phyloP scores from a whole-genome alignment of 2,329 filamentous ascomycete species.

The Sporothrix euskadiensis region DNA sequence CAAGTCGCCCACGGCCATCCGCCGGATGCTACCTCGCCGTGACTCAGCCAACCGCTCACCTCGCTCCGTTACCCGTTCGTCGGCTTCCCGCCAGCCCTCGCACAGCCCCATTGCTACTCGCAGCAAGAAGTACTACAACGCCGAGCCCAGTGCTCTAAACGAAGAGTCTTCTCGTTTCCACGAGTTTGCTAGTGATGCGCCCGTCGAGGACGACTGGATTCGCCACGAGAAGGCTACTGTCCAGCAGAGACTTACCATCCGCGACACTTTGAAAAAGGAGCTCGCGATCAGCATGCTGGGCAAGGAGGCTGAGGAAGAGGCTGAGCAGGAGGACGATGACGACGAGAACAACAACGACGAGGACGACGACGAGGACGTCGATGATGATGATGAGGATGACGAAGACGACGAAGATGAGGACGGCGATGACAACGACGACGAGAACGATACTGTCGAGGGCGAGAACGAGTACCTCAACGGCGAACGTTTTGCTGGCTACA shows the following conservation, averaged over 20 bases:
- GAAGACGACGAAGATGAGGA: slow-evolving; percentile 46
- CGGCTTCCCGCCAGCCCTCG: slow-evolving; percentile 43
- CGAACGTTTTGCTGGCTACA: slow-evolving; percentile 56
- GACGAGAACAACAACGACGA: slow-evolving; percentile 51
- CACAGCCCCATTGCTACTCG: slow-evolving; percentile 44
- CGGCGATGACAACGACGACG: slow-evolving; percentile 51
- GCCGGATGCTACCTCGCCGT: slow-evolving; percentile 34
- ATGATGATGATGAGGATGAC: slow-evolving; percentile 52
- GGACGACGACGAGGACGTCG: slow-evolving; percentile 52
- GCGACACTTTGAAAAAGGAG: slow-evolving; percentile 87
- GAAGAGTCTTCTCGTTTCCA: slow-evolving; percentile 70
- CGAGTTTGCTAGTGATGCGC: slow-evolving; percentile 82
- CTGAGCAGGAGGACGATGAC: slow-evolving; percentile 70
- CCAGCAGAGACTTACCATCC: slow-evolving; percentile 73
- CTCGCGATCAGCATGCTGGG: slow-evolving; percentile 81
- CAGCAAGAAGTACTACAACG: slow-evolving; percentile 52
- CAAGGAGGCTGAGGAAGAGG: slow-evolving; percentile 90
- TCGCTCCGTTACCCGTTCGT: slow-evolving; percentile 31
- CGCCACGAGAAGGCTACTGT: slow-evolving; percentile 64
- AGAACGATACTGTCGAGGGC: slow-evolving; percentile 54
- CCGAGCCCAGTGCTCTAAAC: slow-evolving; percentile 52
- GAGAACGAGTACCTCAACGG: slow-evolving; percentile 53
- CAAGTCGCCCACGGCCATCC: slow-evolving; percentile 38
- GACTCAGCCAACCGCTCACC: slow-evolving; percentile 29
- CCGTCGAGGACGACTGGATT: slow-evolving; percentile 90